Percentiles rank a stretch among this genome's conserved stretches.
These are phyloP conservation scores for Elymus sibiricus DNA, from an alignment of 176 grass and related monocot genomes.

Conservation along the genomic window DNA sequence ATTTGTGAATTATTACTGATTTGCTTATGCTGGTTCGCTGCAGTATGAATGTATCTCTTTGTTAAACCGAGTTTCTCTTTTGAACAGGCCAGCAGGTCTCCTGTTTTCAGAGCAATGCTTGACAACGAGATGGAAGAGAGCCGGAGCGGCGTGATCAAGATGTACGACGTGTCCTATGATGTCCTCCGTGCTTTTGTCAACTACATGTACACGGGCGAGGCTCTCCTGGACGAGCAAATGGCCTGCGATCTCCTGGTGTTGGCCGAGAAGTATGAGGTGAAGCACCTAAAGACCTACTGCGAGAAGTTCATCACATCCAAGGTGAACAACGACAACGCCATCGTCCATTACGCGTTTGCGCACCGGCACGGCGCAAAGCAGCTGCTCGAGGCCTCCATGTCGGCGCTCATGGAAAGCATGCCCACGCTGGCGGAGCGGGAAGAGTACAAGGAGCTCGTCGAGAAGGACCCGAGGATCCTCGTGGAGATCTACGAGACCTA, in stretches of 20 bases:
- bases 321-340: slow-evolving; percentile 79
- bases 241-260: slow-evolving; percentile 77
- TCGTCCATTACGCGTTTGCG: slow-evolving; percentile 65
- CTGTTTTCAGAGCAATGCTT: slow-evolving; percentile 96
- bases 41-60: neutral
- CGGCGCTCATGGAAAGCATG: slow-evolving; percentile 74
- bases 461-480: slow-evolving; percentile 85
- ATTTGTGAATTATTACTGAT: neutral
- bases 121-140: slow-evolving; percentile 98
- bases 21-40: neutral
- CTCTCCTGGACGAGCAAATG: slow-evolving; percentile 69
- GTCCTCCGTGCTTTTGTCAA: slow-evolving; percentile 73
- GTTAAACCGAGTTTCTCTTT: neutral
- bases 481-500: slow-evolving; percentile 94
- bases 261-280: slow-evolving; percentile 92
- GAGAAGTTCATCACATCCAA: slow-evolving; percentile 91
- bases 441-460: slow-evolving; percentile 89
- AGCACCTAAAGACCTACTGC: slow-evolving; percentile 75
- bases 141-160: slow-evolving; percentile 85
- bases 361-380: slow-evolving; percentile 79
- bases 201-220: slow-evolving; percentile 82
- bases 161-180: slow-evolving; percentile 68
- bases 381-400: slow-evolving; percentile 70
- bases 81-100: slow-evolving; percentile 76
- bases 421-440: slow-evolving; percentile 56